Evolutionary conservation across 805 yeast species (phyloP).

Genomic region (Metschnikowia colocasiae): DNA sequence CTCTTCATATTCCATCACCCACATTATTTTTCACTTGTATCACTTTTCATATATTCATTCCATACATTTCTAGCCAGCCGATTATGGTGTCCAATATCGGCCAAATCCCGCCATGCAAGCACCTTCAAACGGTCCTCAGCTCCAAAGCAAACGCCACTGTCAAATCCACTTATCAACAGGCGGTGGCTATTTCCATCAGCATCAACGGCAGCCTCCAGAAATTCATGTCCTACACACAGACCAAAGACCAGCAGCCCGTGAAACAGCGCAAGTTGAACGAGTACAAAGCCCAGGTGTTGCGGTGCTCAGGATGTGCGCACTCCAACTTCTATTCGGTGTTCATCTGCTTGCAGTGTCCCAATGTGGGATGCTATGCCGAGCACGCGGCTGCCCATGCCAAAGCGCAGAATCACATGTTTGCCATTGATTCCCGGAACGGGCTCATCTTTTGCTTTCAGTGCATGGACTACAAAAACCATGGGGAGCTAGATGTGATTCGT

Average conservation of each 20-base stretch:
- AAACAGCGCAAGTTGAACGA: constrained; percentile 37
- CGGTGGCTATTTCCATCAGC: constrained; percentile 44
- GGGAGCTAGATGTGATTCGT: constrained; percentile 52
- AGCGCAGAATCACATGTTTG: constrained; percentile 34
- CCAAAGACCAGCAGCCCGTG: constrained; percentile 37
- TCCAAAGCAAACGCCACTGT: constrained; percentile 50
- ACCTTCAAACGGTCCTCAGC: constrained; percentile 44
- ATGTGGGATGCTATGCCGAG: constrained; percentile 60
- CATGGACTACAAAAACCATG: constrained; percentile 64
- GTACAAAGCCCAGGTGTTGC: constrained; percentile 42
- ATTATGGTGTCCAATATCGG: constrained; percentile 17
- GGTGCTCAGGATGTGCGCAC: constrained; percentile 49
- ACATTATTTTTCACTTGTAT: not conserved
- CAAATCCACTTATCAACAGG: constrained; percentile 48
- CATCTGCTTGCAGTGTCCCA: constrained; percentile 72
- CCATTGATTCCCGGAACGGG: constrained; percentile 64
- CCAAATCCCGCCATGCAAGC: constrained; percentile 46
- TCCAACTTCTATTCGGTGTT: constrained; percentile 46
- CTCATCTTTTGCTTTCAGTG: constrained; percentile 78
- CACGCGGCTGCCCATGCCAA: constrained; percentile 35
- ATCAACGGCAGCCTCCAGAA: constrained; percentile 21
- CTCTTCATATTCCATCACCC: too few relatives aligned
- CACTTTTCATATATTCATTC: not conserved
- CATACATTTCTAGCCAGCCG: too few relatives aligned
- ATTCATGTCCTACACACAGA: constrained; percentile 24